Percentiles rank a stretch among this genome's conserved stretches.
phyloP scores from a whole-genome alignment of 1,284 basidiomycete genomes.

The Ustilago xerochloae region DNA sequence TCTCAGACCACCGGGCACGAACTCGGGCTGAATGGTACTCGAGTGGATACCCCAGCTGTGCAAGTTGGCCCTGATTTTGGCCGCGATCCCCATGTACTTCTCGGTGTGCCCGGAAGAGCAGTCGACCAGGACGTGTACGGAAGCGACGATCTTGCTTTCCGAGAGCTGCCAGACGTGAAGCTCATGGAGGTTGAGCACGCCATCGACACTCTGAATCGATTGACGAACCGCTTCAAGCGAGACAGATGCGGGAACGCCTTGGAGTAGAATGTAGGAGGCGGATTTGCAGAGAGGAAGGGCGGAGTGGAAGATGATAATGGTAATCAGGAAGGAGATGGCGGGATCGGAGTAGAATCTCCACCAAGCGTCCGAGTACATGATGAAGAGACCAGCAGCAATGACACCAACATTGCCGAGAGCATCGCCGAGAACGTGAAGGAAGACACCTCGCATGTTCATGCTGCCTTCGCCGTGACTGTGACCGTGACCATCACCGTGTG shows the following conservation, averaged over 20 bases:
- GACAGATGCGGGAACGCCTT: constrained; percentile 90
- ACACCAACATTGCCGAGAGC: constrained; percentile 95
- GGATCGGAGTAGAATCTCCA: constrained; percentile 88
- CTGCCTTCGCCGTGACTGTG: constrained; percentile 72
- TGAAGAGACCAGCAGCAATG: constrained; percentile 84
- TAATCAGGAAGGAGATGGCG: constrained; percentile 91
- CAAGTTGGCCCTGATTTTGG: constrained; percentile 82
- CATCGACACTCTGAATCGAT: constrained; percentile 82
- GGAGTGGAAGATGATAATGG: constrained; percentile 94
- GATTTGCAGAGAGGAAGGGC: constrained; percentile 92
- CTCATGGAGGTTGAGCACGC: constrained; percentile 87
- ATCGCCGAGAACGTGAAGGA: constrained; percentile 95
- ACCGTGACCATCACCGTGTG: constrained; percentile 71
- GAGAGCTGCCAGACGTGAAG: constrained; percentile 96
- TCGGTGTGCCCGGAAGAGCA: constrained; percentile 71
- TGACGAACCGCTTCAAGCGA: constrained; percentile 86
- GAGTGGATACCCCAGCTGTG: constrained; percentile 94
- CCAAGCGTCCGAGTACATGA: constrained; percentile 57
- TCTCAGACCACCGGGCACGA: constrained; percentile 60
- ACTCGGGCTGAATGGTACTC: constrained; percentile 67
- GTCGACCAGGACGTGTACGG: constrained; percentile 90
- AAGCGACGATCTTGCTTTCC: constrained; percentile 89
- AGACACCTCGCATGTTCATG: constrained; percentile 97
- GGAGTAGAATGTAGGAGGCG: constrained; percentile 94
- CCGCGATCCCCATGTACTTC: constrained; percentile 86